Evolutionary conservation across 768 basidiomycete species (phyloP).

Genomic region (Leccinum broughii): DNA sequence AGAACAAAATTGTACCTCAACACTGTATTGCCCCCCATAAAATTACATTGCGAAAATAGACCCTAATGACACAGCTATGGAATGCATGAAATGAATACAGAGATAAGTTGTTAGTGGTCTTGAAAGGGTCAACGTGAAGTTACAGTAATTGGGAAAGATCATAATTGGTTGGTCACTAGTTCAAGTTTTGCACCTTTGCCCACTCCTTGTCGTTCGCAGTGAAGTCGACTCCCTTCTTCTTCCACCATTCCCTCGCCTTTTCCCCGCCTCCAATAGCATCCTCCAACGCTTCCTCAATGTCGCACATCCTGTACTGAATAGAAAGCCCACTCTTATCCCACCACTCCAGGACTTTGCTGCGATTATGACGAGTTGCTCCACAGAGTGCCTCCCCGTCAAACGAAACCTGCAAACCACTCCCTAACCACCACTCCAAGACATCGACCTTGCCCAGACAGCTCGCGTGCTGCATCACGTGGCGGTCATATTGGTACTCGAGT

Average conservation of each 20-base stretch:
- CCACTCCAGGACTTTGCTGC: slow-evolving; percentile 83
- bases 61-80: slow-evolving; percentile 2
- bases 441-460: slow-evolving; percentile 79
- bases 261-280: slow-evolving; percentile 83
- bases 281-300: slow-evolving; percentile 89
- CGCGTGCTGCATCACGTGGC: slow-evolving; percentile 73
- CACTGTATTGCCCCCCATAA: slow-evolving; percentile 11
- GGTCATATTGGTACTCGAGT: slow-evolving; percentile 77
- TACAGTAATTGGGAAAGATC: too few relatives aligned
- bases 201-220: slow-evolving; percentile 84
- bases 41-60: slow-evolving; percentile 11
- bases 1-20: slow-evolving; percentile 13
- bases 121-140: neutral
- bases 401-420: slow-evolving; percentile 71
- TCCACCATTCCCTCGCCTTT: slow-evolving; percentile 79
- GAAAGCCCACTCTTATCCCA: slow-evolving; percentile 80
- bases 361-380: slow-evolving; percentile 79
- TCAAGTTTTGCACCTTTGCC: slow-evolving; percentile 80
- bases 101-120: slow-evolving; percentile 2
- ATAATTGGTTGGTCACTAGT: slow-evolving; percentile 38
- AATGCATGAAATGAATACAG: neutral
- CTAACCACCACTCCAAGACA: slow-evolving; percentile 82
- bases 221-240: slow-evolving; percentile 77
- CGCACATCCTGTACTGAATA: slow-evolving; percentile 86
- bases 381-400: slow-evolving; percentile 81